Evolutionary conservation across 495 filamentous ascomycete genomes (phyloP), one percentile per base, ranked within the genome.

Genomic region (Thozetella sp.): DNA sequence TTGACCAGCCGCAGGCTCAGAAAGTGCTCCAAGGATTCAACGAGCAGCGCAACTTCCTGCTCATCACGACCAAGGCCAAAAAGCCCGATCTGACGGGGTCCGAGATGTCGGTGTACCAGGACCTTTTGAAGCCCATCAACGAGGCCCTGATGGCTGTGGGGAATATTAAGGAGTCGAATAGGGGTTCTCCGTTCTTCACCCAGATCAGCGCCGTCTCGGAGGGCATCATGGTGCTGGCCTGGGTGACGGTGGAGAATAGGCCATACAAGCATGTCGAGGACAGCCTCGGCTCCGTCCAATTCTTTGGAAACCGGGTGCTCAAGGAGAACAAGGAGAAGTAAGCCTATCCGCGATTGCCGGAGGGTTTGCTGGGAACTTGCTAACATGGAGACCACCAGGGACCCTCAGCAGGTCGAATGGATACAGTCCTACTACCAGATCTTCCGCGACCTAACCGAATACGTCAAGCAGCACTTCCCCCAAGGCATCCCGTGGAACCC

Each of bases 271-370:
- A 91, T 62, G 87, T 97, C 37, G 81, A 82, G 25, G 94, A 96
- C 51, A 86, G 87, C 51, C 76, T 95, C 9, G 86, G 85, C 23
- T 87, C 91, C 52, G 90, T 93, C 25, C 84, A 97, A 71, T 96
- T 92, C 76, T 97, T 88, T 61, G 96, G 95, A 2, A 97, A 99
- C 78, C 85, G 91, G 58, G 90, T 99, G 37, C 72, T 97, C 59
- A 93, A 89, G 67, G 88, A 92, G 59, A 87, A 91, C 74, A 97
- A 94, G 78, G 93, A 95, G 53, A 94, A 92, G 93, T 96, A 76
- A 62, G 88, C 63, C 52, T n/a, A 30, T 13, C 24, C 27, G 15
- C 48, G 2, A 2, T 11, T 43, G 20, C 25, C 24, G 10, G 2
- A 55, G 22, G 25, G n/a, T 30, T 25, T 30, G 9, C 10, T 51